Percentiles rank a stretch among this genome's conserved stretches.
These are phyloP conservation scores for Eucalyptus camaldulensis DNA, from an alignment of 345 rosid genomes.

Conservation along the genomic window DNA sequence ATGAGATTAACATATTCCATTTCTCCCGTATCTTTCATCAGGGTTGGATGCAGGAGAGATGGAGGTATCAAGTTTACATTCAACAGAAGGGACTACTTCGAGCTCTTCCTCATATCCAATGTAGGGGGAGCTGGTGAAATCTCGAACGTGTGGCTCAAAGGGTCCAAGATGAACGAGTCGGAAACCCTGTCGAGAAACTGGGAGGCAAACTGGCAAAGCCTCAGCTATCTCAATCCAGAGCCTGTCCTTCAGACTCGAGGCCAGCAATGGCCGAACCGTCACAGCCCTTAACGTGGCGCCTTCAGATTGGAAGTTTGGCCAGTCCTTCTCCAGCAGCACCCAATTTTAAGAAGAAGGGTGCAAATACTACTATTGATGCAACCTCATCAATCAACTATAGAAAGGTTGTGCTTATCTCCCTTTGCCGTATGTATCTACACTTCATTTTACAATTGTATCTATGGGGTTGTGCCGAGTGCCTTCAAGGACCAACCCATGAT, in stretches of 20 bases:
- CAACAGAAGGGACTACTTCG: constrained; percentile 52
- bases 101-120: constrained; percentile 60
- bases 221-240: constrained; percentile 50
- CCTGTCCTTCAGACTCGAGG: constrained; percentile 44
- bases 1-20: background rate
- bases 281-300: constrained; percentile 35
- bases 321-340: constrained; percentile 43
- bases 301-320: constrained; percentile 54
- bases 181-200: constrained; percentile 58
- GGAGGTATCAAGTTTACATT: constrained; percentile 74
- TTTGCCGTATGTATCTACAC: background rate
- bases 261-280: constrained; percentile 23
- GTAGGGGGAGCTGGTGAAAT: constrained; percentile 57
- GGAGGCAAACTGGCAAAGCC: constrained; percentile 71
- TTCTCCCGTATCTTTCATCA: background rate
- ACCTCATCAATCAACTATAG: background rate
- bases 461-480: background rate
- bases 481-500: background rate
- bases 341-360: constrained; percentile 19
- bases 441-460: background rate
- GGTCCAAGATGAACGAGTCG: constrained; percentile 41
- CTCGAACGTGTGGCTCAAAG: constrained; percentile 40
- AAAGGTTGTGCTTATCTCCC: background rate
- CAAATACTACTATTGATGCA: background rate
- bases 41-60: constrained; percentile 50